Base-by-base conservation (phyloP, 2,329 filamentous ascomycete genomes). In the Ascocoryne sarcoides region DNA sequence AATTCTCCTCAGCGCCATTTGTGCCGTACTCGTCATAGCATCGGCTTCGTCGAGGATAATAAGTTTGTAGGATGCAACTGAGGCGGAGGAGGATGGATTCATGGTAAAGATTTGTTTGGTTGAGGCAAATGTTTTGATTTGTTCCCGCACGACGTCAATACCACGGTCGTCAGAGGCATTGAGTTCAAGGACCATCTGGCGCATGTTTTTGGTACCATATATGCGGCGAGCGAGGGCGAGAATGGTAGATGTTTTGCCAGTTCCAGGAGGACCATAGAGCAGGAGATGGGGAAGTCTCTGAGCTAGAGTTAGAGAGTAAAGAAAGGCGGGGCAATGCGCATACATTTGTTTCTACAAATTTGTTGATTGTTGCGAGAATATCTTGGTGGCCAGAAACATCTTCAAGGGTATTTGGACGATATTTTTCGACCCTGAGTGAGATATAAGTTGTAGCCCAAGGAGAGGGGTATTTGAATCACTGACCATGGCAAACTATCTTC, bases 31-130 rank as follows among this genome's bases (percentile, higher is more conserved):
- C n/a, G 92, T 98, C 92, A 98, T 98, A 39, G 92, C 92, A 62
- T 98, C 92, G n/a, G 92, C 92, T 68, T 98, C 92, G 62, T 98
- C 92, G 4, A 98, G 76, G 40, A 98, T 86, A 59, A 98, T 96
- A 52, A 98, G 78, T 68, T 98, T 98, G 70, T 84, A 98, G 3
- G 76, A 76, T 0, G 84, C 86, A 18, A 90, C 65, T 4, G 65
- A 65, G 4, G 67, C 64, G 10, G 63, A 61, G 21, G 65, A 56
- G 16, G 60, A 45, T 31, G 74, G 69, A n/a, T 75, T 77, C 59
- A 74, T 66, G 10, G 66, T 71, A 67, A 98, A 98, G 55, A 98
- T 98, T 60, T 98, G 92, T 64, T 94, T 95, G 5, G 92, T 98
- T 53, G 85, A 93, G 30, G 87, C 90, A 66, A 98, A 98, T 0